Conservation (phyloP, 768 basidiomycete genomes). For the Russula lepida region DNA sequence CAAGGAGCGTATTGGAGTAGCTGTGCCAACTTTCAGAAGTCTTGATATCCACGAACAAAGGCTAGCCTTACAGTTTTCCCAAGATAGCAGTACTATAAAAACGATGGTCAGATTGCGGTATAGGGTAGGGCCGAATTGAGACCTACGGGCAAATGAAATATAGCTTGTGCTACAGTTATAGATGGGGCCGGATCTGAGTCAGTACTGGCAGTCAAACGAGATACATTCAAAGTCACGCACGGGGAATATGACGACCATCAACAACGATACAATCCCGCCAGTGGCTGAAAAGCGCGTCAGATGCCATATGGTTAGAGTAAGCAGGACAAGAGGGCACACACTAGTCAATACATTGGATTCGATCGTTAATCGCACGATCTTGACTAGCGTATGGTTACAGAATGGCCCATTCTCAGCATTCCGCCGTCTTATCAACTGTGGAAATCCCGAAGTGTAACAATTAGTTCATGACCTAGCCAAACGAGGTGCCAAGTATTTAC, state of each 20-base stretch:
- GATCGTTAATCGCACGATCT: background rate
- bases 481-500: background rate
- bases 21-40: background rate
- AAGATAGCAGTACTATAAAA: background rate
- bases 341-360: constrained; percentile 6
- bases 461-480: background rate
- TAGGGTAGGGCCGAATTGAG: background rate
- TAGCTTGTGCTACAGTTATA: background rate
- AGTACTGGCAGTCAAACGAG: background rate
- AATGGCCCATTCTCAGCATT: background rate
- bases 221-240: background rate
- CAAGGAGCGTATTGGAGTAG: constrained; percentile 8
- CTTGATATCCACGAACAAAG: background rate
- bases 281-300: background rate
- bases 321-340: background rate
- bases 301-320: background rate
- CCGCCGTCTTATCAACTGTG: background rate
- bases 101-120: background rate
- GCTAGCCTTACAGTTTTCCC: constrained; percentile 1
- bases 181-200: background rate
- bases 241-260: background rate
- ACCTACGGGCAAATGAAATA: constrained; percentile 9
- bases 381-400: background rate
- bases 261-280: background rate
- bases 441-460: background rate